Base-by-base conservation (phyloP, 2,329 filamentous ascomycete genomes). In the Onygena corvina region DNA sequence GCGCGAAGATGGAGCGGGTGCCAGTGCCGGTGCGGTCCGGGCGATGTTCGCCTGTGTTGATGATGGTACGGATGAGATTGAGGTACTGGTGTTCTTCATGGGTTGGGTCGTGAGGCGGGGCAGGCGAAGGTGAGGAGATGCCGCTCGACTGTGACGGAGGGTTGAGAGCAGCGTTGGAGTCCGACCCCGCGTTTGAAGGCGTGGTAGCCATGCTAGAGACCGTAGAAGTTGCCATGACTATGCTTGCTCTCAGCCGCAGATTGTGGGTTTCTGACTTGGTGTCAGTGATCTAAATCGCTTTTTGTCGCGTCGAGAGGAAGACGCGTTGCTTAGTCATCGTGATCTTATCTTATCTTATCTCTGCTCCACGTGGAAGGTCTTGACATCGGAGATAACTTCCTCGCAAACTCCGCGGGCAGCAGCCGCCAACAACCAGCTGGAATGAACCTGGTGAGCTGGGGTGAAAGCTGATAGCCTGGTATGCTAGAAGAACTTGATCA, bases 1-100 rank as follows among this genome's bases (percentile, higher is more conserved):
- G 90, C 1, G 87, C 90, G 60, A 94, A 95, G 56, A 96, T 75
- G 7, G 88, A 88, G 61, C 81, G 79, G 8, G 92, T 98, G 49
- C 92, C 92, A 3, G 92, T 98, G 48, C 92, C 92, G 3, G 92
- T 98, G 58, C 86, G 77, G 66, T 98, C 92, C 27, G 87, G 88
- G 14, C 92, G 83, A 63, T 88, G 82, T 66, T 98, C 92, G 60
- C 92, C 92, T 21, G 78, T 71, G 12, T 80, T 72, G 12, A 98
- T 75, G 60, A 96, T 95, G 57, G 86, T 79, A 56, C 81, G 83
- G 54, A 96, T 87, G 21, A 98, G 76, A 59, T 90, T 77, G 52
- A 98, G 81, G 65, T 98, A 98, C 68, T 96, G 92, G 62, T 88
- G 74, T 70, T 98, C 92, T 71, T 96, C 89, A 61, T 94, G 87